Evolutionary conservation across 768 basidiomycete genomes (phyloP), one percentile per base, ranked within the genome.

Genomic region (Suillus alpinus): DNA sequence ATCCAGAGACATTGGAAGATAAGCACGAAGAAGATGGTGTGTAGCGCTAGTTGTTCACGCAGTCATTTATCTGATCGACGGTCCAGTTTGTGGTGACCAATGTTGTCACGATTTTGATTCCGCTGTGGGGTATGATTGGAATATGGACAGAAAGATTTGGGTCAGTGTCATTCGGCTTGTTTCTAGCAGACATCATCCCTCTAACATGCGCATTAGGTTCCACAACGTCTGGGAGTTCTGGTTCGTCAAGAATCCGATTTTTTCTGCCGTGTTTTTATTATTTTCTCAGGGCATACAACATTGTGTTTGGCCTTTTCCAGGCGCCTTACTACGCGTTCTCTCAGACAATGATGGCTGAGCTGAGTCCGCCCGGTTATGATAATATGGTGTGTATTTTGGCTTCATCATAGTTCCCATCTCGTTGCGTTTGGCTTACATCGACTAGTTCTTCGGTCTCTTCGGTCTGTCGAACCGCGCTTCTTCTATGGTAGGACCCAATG

Each of bases 191-290:
- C 16, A 20, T 36, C 37, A 51, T 32, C 23, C 12, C n/a, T 53
- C 56, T 65, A 46, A 62, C 36, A 40, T 18, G 18, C 20, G 44
- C 39, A 26, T 18, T 41, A 85, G 83, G 1, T 92, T 90, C 74
- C 91, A 92, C 69, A 90, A 92, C 61, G 81, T 67, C 14, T 93
- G 92, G 91, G 92, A 94, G 66, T 94, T 94, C 75, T 95, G 92
- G 91, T 87, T 66, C 53, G 75, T 68, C 9, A 26, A 55, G 5
- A 14, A 20, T 59, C 16, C 20, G 2, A 44, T 47, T 18, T 51
- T 43, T 31, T 39, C 59, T 65, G 18, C 29, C 14, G 1, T 37
- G 36, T 6, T 18, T 29, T 18, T 26, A 40, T 34, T 13, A 64
- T 63, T 32, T 61, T 44, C 43, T 26, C 62, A 89, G 88, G 87